phyloP scores from a whole-genome alignment of 75 land plant genomes.

The Pinus taeda region DNA sequence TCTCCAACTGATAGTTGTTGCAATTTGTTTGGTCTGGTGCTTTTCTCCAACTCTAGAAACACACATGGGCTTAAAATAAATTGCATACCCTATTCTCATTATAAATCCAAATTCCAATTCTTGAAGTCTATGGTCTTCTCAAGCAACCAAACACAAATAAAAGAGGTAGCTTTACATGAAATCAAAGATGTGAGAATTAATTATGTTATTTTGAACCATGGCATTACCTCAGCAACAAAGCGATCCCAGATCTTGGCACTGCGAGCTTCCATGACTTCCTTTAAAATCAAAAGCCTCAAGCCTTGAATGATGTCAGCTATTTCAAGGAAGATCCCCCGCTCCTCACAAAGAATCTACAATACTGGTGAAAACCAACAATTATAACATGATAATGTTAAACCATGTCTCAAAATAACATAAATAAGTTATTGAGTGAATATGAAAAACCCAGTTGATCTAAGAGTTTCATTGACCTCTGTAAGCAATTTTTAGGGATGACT shows the following conservation, averaged over 20 bases:
- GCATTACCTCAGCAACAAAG: conserved; percentile 62
- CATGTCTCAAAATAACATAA: too few relatives aligned
- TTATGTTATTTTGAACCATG: neutral
- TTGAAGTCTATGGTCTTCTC: neutral
- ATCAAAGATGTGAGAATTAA: neutral
- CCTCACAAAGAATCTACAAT: conserved; percentile 64
- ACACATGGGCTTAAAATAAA: too few relatives aligned
- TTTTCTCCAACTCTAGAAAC: too few relatives aligned
- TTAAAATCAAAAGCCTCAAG: conserved; percentile 11
- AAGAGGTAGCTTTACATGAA: neutral
- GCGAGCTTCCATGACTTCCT: conserved; percentile 49
- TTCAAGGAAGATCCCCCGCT: conserved; percentile 48
- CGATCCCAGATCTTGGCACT: conserved; percentile 53
- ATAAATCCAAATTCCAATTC: too few relatives aligned
- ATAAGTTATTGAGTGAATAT: too few relatives aligned
- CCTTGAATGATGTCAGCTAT: conserved; percentile 13
- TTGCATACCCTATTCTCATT: too few relatives aligned
- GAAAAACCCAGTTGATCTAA: too few relatives aligned
- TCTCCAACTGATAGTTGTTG: too few relatives aligned
- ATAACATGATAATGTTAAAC: too few relatives aligned
- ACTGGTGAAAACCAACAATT: neutral
- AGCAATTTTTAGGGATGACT: too few relatives aligned
- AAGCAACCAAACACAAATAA: neutral
- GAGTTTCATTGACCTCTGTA: too few relatives aligned
- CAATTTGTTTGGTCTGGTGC: too few relatives aligned